Evolutionary conservation across 139 green algal species (phyloP).

Genomic region (Tetradesmus lagerheimii): DNA sequence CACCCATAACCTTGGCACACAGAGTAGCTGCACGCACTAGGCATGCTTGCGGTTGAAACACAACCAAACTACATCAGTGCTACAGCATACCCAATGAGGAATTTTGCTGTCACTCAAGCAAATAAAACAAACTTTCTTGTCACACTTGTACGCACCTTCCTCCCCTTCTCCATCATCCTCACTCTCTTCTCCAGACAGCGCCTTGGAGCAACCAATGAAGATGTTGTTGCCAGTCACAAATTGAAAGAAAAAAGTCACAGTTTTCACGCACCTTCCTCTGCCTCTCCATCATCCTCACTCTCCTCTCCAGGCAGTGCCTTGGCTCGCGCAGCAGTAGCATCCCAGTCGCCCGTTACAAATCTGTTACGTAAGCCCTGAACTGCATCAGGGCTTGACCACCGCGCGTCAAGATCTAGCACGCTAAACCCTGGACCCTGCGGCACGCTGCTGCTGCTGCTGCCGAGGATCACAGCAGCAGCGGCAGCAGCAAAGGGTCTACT

Average conservation of each 20-base stretch:
- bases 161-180: slow-evolving; percentile 46
- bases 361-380: slow-evolving; percentile 30
- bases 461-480: slow-evolving; percentile 6
- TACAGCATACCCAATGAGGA: too few species aligned
- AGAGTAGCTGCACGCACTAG: too few species aligned
- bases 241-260: background rate
- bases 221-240: too few species aligned
- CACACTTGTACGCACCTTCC: too few species aligned
- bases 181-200: slow-evolving; percentile 54
- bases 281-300: slow-evolving; percentile 47
- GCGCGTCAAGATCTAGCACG: slow-evolving; percentile 14
- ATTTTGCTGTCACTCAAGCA: too few species aligned
- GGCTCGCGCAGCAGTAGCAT: slow-evolving; percentile 72
- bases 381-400: slow-evolving; percentile 12
- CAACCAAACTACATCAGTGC: too few species aligned
- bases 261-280: background rate
- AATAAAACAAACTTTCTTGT: too few species aligned
- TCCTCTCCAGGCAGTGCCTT: slow-evolving; percentile 60
- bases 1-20: too few species aligned
- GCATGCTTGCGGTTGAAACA: too few species aligned
- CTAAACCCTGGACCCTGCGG: slow-evolving; percentile 24
- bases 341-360: slow-evolving; percentile 92
- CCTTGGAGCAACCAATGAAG: too few species aligned
- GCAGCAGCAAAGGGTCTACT: slow-evolving; percentile 31
- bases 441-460: slow-evolving; percentile 36